Percentiles rank a stretch among this genome's conserved stretches.
These are phyloP conservation scores for Narthecium ossifragum DNA, from an alignment of 106 monocot genomes.

Conservation along the genomic window DNA sequence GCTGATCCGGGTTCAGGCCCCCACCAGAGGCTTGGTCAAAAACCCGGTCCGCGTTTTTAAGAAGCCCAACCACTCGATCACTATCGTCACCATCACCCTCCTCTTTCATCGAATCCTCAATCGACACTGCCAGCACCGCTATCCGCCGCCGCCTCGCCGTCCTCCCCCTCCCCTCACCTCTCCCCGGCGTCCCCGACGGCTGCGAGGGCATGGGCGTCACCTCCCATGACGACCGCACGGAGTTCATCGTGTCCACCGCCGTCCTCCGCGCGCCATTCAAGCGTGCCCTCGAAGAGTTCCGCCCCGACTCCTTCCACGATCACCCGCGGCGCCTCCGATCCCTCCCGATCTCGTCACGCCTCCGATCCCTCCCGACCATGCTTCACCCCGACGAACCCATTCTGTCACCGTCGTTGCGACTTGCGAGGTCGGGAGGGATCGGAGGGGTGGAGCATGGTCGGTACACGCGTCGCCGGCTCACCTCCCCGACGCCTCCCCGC, in stretches of 20 bases:
- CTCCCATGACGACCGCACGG: not conserved
- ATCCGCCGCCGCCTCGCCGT: slow-evolving; percentile 1
- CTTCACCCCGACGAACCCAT: slow-evolving; percentile 13
- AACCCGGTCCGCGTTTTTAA: too few species aligned
- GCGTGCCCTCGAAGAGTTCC: slow-evolving; percentile 6
- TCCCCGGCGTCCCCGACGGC: slow-evolving; percentile 10
- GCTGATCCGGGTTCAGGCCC: too few species aligned
- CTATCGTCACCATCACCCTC: slow-evolving; percentile 19
- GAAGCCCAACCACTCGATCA: too few species aligned
- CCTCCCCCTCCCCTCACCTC: slow-evolving; percentile 10
- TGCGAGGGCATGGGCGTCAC: slow-evolving; percentile 14
- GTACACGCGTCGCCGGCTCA: too few species aligned
- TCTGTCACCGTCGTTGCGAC: too few species aligned
- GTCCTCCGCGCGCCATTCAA: slow-evolving; percentile 7
- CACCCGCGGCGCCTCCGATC: slow-evolving; percentile 9
- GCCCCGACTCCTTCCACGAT: slow-evolving; percentile 27
- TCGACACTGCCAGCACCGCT: not conserved
- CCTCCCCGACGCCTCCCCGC: too few species aligned
- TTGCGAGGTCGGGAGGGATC: too few species aligned
- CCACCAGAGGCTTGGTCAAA: too few species aligned
- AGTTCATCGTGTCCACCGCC: slow-evolving; percentile 7
- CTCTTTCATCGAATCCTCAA: not conserved
- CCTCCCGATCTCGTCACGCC: slow-evolving; percentile 15
- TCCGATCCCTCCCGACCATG: slow-evolving; percentile 22
- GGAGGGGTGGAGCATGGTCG: too few species aligned